Base-by-base conservation (phyloP, 352 stramenopile species). In the Globisporangium paroecandrum region DNA sequence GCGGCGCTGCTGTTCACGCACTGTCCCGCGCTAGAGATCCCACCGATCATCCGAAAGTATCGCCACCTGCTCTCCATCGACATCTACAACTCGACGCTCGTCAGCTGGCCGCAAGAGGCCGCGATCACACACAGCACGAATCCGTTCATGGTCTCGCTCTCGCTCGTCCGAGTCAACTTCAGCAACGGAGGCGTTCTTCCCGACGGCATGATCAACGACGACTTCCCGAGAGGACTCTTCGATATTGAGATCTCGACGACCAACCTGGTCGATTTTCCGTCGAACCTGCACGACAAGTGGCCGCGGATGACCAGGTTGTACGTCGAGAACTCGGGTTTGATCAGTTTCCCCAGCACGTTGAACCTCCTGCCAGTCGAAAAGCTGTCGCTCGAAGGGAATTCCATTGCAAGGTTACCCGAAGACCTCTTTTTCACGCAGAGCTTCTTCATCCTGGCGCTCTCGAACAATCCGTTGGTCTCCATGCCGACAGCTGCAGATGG, bases 21-120 rank as follows among this genome's bases (percentile, higher is more conserved):
- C 66, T 90, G 82, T 47, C 65, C 74, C 0, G 62, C 36, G 0
- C 72, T 90, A 12, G 47, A 51, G 18, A 75, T 90, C 60, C 75
- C 82, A 0, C 6, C 64, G 24, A 58, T 63, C 0, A 62, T 90
- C 24, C 67, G 49, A 3, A 43, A 66, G 10, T 85, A 86, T 46
- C 55, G 47, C 15, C 78, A 86, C 13, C 46, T 90, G 2, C 59
- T 88, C 15, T 71, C 78, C 7, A 43, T 90, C 62, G 79, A 90
- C 24, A 69, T 88, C 1, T 90, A 73, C 69, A 90, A 90, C 57
- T 78, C 77, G 12, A 83, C 82, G 1, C 63, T 89, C 0, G 27
- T 64, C 0, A 66, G 76, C 24, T 90, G 82, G 79, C 63, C 60
- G 0, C 24, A 15, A 0, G 69, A 84, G 0, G 75, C 78, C 3